phyloP scores from a whole-genome alignment of 2,329 filamentous ascomycete species.

The Didymella pinodella region DNA sequence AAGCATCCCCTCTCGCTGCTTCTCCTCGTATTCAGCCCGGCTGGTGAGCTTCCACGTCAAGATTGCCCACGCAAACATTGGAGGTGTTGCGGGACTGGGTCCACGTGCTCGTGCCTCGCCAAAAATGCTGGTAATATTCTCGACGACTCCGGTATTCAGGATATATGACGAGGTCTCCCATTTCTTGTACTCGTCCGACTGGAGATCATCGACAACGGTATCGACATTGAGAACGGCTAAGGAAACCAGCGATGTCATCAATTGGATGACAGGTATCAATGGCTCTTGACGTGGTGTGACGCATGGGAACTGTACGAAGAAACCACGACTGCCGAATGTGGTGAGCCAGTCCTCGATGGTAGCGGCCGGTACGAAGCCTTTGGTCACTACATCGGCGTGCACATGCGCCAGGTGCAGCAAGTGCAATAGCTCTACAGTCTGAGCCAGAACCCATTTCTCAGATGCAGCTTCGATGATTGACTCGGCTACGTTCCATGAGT shows the following conservation, averaged over 20 bases:
- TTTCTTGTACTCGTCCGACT: slow-evolving; percentile 33
- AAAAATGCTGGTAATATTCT: slow-evolving; percentile 76
- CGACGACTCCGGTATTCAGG: slow-evolving; percentile 72
- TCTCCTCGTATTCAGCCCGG: slow-evolving; percentile 34
- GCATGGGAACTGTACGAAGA: slow-evolving; percentile 70
- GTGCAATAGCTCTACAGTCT: slow-evolving; percentile 76
- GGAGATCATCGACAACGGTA: slow-evolving; percentile 61
- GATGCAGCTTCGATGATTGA: slow-evolving; percentile 64
- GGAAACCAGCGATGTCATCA: slow-evolving; percentile 74
- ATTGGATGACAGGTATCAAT: slow-evolving; percentile 71
- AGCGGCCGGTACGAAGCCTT: slow-evolving; percentile 42
- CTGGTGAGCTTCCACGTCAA: slow-evolving; percentile 55
- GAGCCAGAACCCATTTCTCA: slow-evolving; percentile 68
- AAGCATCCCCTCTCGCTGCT: slow-evolving; percentile 39
- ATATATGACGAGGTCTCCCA: slow-evolving; percentile 66
- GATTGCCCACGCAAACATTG: slow-evolving; percentile 82
- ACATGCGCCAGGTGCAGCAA: slow-evolving; percentile 77
- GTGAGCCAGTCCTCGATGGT: slow-evolving; percentile 48
- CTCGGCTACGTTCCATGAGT: slow-evolving; percentile 58
- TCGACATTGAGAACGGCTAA: slow-evolving; percentile 75
- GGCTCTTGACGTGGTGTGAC: slow-evolving; percentile 55
- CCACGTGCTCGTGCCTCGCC: slow-evolving; percentile 62
- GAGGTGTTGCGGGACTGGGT: slow-evolving; percentile 72
- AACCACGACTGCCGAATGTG: slow-evolving; percentile 52
- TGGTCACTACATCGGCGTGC: slow-evolving; percentile 64